Conservation (phyloP, 192 early-diverging fungal species). For the Coemansia sp. region DNA sequence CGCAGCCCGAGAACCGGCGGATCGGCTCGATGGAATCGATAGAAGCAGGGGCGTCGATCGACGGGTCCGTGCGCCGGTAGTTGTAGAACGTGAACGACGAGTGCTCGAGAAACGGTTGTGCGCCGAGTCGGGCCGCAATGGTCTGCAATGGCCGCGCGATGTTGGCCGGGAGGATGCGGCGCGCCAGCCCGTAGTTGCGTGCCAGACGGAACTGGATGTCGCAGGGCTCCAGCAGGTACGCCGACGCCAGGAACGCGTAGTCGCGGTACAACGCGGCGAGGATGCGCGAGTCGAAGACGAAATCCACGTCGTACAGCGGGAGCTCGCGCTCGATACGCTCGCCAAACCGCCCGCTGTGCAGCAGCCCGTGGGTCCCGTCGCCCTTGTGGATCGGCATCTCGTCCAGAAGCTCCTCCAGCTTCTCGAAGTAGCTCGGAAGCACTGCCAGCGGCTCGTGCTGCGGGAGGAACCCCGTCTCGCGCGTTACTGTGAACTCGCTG, state of each 20-base stretch:
- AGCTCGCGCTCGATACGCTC: conserved; percentile 71
- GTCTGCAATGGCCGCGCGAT: conserved; percentile 77
- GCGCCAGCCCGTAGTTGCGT: conserved; percentile 77
- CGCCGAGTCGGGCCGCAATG: conserved; percentile 68
- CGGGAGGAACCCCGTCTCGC: conserved; percentile 59
- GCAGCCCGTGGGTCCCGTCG: conserved; percentile 72
- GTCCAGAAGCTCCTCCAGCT: conserved; percentile 68
- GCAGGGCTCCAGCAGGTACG: conserved; percentile 88
- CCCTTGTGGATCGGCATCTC: conserved; percentile 73
- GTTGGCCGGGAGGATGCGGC: conserved; percentile 70
- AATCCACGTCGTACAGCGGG: conserved; percentile 70
- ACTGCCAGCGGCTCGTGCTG: conserved; percentile 66
- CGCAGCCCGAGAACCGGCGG: conserved; percentile 73
- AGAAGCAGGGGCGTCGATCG: conserved; percentile 34
- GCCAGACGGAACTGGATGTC: conserved; percentile 73
- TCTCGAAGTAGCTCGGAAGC: conserved; percentile 70
- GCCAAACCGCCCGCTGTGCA: conserved; percentile 79
- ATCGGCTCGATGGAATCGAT: conserved; percentile 78
- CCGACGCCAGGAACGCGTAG: conserved; percentile 83
- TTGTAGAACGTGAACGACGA: conserved; percentile 85
- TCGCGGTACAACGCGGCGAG: conserved; percentile 81
- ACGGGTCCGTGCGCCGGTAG: conserved; percentile 68
- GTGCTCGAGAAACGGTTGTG: conserved; percentile 80
- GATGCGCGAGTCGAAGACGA: conserved; percentile 69
- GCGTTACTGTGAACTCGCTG: conserved; percentile 54